Base-by-base conservation (phyloP, 2,329 filamentous ascomycete species). In the Lasiodiplodia citricola region DNA sequence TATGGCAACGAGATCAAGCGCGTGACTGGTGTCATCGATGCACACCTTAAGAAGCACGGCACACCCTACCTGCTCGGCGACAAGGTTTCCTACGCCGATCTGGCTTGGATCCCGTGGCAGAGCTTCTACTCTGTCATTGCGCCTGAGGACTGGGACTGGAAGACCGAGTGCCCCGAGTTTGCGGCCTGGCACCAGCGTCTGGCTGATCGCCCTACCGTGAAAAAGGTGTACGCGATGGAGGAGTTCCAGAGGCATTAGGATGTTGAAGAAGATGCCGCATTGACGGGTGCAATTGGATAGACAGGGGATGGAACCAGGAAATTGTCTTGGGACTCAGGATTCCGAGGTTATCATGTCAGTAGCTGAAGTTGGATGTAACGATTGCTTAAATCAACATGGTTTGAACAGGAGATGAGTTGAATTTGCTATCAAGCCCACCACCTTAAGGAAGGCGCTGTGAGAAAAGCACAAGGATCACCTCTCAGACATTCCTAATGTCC, bases 1-100 rank as follows among this genome's bases (percentile, higher is more conserved):
- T 86, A 85, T 72, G 66, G 72, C 18, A 79, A 79, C 25, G 83
- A 86, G 70, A 74, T 83, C 65, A 75, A 77, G 35, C 83, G 84
- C 52, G 78, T 86, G 14, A 74, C 78, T 3, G 77, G 77, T 13
- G 83, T 86, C 3, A 73, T 86, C 10, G 80, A 86, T 41, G 68
- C 70, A 1, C 75, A 77, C 37, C 73, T 84, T 18, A 72, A 76
- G 67, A 74, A 74, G 68, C 71, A 70, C 3, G 74, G 73, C 3
- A 76, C 75, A 10, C 70, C 77, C 37, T 84, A 78, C 68, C 74
- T 85, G 13, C 79, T 84, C 0, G 82, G 82, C 18, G 78, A 80
- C 50, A 83, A 81, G 69, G 74, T 73, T 68, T 81, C 78, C 4
- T 83, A 80, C 73, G 82, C 76, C 4, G 83, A 85, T 70, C 71